A percentile compares a stretch with the other conserved stretches of the same genome.
phyloP scores from a whole-genome alignment of 1,284 basidiomycete species.

The Agroathelia rolfsii region DNA sequence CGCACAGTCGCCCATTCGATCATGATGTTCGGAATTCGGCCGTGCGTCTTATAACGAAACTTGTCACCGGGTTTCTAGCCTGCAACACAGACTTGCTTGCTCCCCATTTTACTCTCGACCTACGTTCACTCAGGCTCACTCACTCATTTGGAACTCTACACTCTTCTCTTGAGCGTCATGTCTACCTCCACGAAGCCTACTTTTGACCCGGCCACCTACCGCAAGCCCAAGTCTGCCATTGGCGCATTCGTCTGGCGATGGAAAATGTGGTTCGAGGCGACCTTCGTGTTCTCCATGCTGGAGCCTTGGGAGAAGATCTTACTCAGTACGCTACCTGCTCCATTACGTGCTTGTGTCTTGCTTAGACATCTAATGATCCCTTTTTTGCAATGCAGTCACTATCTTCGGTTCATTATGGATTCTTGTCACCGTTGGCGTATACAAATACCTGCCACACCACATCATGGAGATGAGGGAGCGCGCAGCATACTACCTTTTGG shows the following conservation, averaged over 20 bases:
- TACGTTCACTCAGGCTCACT: too few relatives aligned
- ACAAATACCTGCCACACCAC: constrained; percentile 28
- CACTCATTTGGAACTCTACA: too few relatives aligned
- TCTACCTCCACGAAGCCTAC: too few relatives aligned
- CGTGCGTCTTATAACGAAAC: too few relatives aligned
- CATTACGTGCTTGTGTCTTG: constrained; percentile 1
- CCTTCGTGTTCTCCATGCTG: constrained; percentile 40
- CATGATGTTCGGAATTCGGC: too few relatives aligned
- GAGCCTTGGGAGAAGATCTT: constrained; percentile 54
- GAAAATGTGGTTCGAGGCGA: constrained; percentile 40
- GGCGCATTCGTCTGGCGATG: constrained; percentile 34
- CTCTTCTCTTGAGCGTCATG: too few relatives aligned
- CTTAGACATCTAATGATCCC: constrained; percentile 10
- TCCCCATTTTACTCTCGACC: too few relatives aligned
- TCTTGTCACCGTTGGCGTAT: constrained; percentile 25
- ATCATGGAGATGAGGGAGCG: constrained; percentile 28
- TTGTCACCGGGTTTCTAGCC: too few relatives aligned
- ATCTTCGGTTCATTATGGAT: constrained; percentile 22
- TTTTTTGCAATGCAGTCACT: constrained; percentile 17
- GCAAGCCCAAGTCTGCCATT: constrained; percentile 26
- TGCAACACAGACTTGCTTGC: too few relatives aligned
- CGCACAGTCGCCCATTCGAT: too few relatives aligned
- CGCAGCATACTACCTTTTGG: constrained; percentile 30
- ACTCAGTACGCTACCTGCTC: constrained; percentile 28
- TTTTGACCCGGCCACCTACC: too few relatives aligned